Evolutionary conservation across 2,329 filamentous ascomycete genomes (phyloP).

Genomic region (Colletotrichum siamense): DNA sequence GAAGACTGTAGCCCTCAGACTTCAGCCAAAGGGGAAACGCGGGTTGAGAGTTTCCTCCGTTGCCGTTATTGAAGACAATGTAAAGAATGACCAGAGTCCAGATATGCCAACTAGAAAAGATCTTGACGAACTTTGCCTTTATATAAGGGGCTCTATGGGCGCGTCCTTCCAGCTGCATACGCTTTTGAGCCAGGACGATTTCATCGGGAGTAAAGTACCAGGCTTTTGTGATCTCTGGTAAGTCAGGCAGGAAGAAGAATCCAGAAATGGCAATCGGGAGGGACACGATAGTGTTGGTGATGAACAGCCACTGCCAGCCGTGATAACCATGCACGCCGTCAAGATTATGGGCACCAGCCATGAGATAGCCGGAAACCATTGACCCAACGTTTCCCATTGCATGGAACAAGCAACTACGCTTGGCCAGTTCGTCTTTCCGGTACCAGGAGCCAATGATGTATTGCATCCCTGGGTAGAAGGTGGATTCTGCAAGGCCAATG

Average conservation of each 20-base stretch:
- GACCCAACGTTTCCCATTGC: slow-evolving; percentile 55
- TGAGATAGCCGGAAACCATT: slow-evolving; percentile 65
- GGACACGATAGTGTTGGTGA: slow-evolving; percentile 61
- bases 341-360: slow-evolving; percentile 58
- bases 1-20: slow-evolving; percentile 44
- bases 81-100: slow-evolving; percentile 41
- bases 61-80: slow-evolving; percentile 52
- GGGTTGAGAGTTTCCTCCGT: slow-evolving; percentile 41
- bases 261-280: slow-evolving; percentile 58
- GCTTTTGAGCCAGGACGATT: slow-evolving; percentile 27
- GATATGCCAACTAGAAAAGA: slow-evolving; percentile 57
- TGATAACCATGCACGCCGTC: slow-evolving; percentile 53
- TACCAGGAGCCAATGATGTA: slow-evolving; percentile 54
- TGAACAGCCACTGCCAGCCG: slow-evolving; percentile 63
- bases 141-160: slow-evolving; percentile 45
- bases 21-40: slow-evolving; percentile 46
- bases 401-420: slow-evolving; percentile 53
- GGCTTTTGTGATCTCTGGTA: slow-evolving; percentile 45
- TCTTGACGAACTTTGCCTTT: slow-evolving; percentile 59
- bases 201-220: slow-evolving; percentile 29
- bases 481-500: slow-evolving; percentile 45
- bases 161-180: slow-evolving; percentile 46
- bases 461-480: slow-evolving; percentile 45
- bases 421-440: slow-evolving; percentile 49
- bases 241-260: slow-evolving; percentile 53